phyloP scores from a whole-genome alignment of 305 asterid genomes.

The Salvia sclarea region DNA sequence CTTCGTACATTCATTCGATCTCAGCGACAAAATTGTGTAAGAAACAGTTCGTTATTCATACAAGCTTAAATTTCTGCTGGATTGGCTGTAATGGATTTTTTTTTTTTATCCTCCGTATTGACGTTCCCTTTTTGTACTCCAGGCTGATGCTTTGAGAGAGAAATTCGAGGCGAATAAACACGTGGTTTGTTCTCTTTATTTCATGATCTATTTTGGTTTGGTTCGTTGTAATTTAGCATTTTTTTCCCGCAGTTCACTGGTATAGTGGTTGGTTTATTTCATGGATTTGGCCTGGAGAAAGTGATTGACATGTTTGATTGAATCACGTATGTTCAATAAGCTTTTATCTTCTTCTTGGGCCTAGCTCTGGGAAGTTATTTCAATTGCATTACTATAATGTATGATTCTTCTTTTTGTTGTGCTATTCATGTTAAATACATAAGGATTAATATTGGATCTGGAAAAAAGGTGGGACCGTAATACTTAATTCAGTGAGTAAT shows the following conservation, averaged over 20 bases:
- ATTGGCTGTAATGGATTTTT: slow-evolving; percentile 13
- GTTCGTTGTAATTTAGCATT: neutral
- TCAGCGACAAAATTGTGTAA: slow-evolving; percentile 15
- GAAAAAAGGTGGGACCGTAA: neutral
- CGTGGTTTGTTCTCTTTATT: slow-evolving; percentile 50
- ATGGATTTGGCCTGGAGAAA: slow-evolving; percentile 9
- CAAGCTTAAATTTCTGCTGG: slow-evolving; percentile 6
- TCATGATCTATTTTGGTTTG: neutral
- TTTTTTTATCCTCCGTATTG: neutral
- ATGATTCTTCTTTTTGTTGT: neutral
- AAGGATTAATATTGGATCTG: neutral
- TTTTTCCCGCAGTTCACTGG: neutral
- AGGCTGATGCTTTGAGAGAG: slow-evolving; percentile 83
- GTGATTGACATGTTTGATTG: neutral
- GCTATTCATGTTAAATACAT: neutral
- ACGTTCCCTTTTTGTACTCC: slow-evolving; percentile 1
- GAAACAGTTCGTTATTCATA: neutral
- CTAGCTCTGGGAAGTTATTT: neutral
- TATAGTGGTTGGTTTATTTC: neutral
- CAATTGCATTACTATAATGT: neutral
- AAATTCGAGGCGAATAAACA: slow-evolving; percentile 66
- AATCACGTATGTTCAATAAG: neutral
- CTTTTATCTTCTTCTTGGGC: neutral
- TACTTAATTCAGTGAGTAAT: neutral
- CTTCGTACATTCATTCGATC: slow-evolving; percentile 32